These are phyloP conservation scores for Aureobasidium sp. DNA, from an alignment of 2,329 filamentous ascomycete genomes.

Conservation along the genomic window DNA sequence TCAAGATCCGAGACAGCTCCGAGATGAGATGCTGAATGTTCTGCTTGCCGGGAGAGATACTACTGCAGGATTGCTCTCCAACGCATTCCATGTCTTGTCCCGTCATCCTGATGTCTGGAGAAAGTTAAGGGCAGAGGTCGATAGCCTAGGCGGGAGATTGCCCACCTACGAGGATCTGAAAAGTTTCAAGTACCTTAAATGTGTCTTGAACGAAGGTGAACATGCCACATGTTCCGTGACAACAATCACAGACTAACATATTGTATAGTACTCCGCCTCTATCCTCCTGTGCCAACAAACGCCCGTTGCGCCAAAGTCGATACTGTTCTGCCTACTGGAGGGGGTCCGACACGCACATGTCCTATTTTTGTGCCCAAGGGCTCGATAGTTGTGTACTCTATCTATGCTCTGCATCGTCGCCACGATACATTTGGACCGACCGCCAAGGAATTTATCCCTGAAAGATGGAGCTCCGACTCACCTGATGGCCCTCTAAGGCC, in stretches of 20 bases:
- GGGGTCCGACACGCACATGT: slow-evolving; percentile 44
- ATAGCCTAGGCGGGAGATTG: slow-evolving; percentile 24
- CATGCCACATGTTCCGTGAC: not conserved
- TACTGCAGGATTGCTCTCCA: not conserved
- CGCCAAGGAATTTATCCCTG: slow-evolving; percentile 33
- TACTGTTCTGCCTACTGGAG: slow-evolving; percentile 64
- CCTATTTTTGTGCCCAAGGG: slow-evolving; percentile 44
- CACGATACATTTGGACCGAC: slow-evolving; percentile 32
- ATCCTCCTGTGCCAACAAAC: slow-evolving; percentile 73
- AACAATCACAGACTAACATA: too few species aligned
- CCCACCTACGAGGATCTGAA: slow-evolving; percentile 33
- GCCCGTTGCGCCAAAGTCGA: slow-evolving; percentile 61
- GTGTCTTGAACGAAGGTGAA: slow-evolving; percentile 53
- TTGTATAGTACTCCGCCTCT: slow-evolving; percentile 52
- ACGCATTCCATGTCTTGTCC: slow-evolving; percentile 25
- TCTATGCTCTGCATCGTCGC: slow-evolving; percentile 32
- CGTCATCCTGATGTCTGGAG: slow-evolving; percentile 20
- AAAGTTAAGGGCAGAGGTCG: slow-evolving; percentile 21
- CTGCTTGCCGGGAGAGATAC: not conserved
- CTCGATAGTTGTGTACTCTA: slow-evolving; percentile 26
- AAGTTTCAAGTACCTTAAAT: slow-evolving; percentile 32
- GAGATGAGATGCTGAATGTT: slow-evolving; percentile 37
- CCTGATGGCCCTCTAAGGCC: not conserved
- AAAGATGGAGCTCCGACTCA: slow-evolving; percentile 24
- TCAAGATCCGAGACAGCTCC: slow-evolving; percentile 32